Conservation (phyloP, 2,329 filamentous ascomycete genomes). For the Arthrocladium fulminans region DNA sequence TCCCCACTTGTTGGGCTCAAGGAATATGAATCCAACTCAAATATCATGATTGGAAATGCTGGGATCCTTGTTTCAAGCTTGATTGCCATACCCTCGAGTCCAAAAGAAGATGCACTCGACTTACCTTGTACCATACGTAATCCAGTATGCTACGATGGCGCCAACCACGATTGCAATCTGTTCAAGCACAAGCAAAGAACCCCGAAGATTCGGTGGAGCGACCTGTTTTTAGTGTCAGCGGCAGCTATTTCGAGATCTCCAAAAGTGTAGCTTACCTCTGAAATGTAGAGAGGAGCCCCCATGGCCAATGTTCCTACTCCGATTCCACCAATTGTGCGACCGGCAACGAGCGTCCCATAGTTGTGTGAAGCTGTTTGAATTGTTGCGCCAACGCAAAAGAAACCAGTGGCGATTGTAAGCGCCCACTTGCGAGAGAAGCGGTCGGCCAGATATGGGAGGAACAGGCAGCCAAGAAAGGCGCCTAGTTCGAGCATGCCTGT, state of each 20-base stretch:
- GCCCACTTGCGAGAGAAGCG: constrained; percentile 12
- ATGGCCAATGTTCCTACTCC: constrained; percentile 28
- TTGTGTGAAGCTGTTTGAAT: constrained; percentile 23
- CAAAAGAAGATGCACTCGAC: too few relatives aligned
- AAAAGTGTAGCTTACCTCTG: too few relatives aligned
- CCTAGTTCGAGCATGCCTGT: constrained; percentile 34
- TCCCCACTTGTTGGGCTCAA: too few relatives aligned
- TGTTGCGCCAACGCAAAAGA: constrained; percentile 38
- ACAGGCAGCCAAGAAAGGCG: constrained; percentile 20
- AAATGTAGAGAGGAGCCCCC: constrained; percentile 16
- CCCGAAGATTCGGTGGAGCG: constrained; percentile 21
- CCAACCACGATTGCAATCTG: constrained; percentile 40
- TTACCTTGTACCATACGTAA: constrained; percentile 43
- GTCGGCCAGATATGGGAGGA: neutral
- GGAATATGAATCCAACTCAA: too few relatives aligned
- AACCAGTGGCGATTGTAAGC: constrained; percentile 30
- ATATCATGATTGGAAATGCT: too few relatives aligned
- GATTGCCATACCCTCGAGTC: too few relatives aligned
- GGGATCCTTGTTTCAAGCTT: too few relatives aligned
- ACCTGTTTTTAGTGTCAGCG: too few relatives aligned
- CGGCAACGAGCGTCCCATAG: constrained; percentile 10
- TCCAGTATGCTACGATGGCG: constrained; percentile 46
- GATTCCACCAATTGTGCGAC: constrained; percentile 30
- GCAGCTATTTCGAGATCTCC: too few relatives aligned
- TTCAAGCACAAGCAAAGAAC: constrained; percentile 37